Percentiles rank a stretch among this genome's conserved stretches.
Evolutionary conservation across 495 filamentous ascomycete genomes (phyloP).

Genomic region (Daldinia grandis): DNA sequence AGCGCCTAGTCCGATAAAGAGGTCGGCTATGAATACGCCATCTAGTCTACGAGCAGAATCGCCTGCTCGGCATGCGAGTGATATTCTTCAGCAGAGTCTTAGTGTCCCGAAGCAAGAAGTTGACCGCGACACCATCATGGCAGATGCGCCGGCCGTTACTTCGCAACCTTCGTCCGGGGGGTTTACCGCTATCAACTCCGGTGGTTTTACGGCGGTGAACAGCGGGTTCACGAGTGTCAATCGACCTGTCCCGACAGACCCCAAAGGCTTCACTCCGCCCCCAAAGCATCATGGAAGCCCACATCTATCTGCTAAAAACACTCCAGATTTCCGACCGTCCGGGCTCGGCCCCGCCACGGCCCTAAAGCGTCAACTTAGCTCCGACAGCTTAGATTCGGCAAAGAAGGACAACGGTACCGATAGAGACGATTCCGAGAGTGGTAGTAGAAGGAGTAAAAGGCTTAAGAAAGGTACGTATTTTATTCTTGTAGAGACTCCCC

Average conservation of each 20-base stretch:
- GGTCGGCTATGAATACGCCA: constrained; percentile 73
- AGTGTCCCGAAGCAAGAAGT: constrained; percentile 57
- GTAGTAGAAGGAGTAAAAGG: constrained; percentile 88
- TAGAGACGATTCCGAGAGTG: constrained; percentile 72
- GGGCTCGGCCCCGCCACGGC: constrained; percentile 61
- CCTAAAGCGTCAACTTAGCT: constrained; percentile 85
- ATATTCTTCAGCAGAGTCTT: constrained; percentile 72
- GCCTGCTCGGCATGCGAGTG: constrained; percentile 73
- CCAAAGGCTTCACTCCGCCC: constrained; percentile 53
- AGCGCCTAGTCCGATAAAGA: constrained; percentile 84
- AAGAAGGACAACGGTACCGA: constrained; percentile 67
- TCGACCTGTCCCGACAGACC: constrained; percentile 51
- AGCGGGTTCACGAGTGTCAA: constrained; percentile 84
- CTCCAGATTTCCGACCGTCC: constrained; percentile 66
- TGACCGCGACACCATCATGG: constrained; percentile 62
- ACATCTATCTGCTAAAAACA: constrained; percentile 62
- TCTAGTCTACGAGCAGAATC: constrained; percentile 71
- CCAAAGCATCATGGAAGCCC: constrained; percentile 61
- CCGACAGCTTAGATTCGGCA: constrained; percentile 69
- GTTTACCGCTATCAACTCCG: constrained; percentile 82
- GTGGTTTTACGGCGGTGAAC: constrained; percentile 56
- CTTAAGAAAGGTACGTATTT: constrained; percentile 82
- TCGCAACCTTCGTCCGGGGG: constrained; percentile 58
- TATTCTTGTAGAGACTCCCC: not conserved
- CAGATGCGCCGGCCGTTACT: constrained; percentile 57